phyloP scores from a whole-genome alignment of 176 grass and related monocot genomes.

The Bromus sterilis region DNA sequence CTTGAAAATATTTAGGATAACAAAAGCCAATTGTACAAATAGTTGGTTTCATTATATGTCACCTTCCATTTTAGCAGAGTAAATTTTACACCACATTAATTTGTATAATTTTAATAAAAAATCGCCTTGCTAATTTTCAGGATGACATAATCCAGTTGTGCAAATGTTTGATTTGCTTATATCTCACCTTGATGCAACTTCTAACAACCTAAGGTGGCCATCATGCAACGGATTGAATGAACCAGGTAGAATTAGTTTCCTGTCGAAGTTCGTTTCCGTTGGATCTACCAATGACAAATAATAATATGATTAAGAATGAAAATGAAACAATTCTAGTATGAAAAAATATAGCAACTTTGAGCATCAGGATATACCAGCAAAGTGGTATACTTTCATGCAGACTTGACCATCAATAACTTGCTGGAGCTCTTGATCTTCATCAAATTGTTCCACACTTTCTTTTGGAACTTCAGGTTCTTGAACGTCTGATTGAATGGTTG shows the following conservation, averaged over 20 bases:
- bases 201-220: constrained; percentile 79
- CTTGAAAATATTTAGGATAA: constrained; percentile 1
- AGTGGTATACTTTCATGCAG: constrained; percentile 78
- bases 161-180: background rate
- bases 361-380: constrained; percentile 36
- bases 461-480: constrained; percentile 58
- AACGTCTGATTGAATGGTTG: constrained; percentile 51
- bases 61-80: background rate
- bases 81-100: background rate
- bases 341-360: background rate
- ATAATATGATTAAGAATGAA: constrained; percentile 14
- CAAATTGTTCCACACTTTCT: constrained; percentile 55
- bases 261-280: constrained; percentile 33
- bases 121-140: background rate
- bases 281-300: constrained; percentile 33
- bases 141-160: background rate
- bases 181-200: constrained; percentile 73
- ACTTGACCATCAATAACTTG: constrained; percentile 92
- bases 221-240: constrained; percentile 99
- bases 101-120: background rate
- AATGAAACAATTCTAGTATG: constrained; percentile 6
- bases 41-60: background rate
- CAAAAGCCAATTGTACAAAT: background rate
- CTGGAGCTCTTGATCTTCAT: constrained; percentile 80
- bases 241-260: constrained; percentile 84